Conservation (phyloP, 1,284 basidiomycete species). For the Sporisorium exsertum region DNA sequence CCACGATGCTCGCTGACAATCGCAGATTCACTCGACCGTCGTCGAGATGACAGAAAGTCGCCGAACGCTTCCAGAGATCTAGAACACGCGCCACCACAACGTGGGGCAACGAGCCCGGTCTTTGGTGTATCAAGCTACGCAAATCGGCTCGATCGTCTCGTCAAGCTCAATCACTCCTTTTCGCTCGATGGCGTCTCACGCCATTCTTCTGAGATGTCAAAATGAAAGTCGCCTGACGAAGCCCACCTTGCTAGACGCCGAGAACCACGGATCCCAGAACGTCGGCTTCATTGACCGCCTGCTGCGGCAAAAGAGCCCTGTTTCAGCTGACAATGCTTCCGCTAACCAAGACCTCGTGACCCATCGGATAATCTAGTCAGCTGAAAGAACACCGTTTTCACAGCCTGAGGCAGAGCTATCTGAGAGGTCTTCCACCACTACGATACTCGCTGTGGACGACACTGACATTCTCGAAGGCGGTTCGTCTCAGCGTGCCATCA, state of each 20-base stretch:
- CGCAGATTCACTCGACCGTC: background rate
- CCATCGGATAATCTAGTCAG: background rate
- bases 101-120: background rate
- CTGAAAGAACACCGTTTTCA: background rate
- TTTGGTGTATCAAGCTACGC: background rate
- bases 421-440: background rate
- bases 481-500: background rate
- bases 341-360: background rate
- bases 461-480: background rate
- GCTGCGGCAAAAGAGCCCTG: conserved; percentile 14
- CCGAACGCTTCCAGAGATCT: background rate
- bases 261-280: too few species aligned
- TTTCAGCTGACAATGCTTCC: background rate
- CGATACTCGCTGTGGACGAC: background rate
- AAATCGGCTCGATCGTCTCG: conserved; percentile 7
- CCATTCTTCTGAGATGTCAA: background rate
- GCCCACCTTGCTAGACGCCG: background rate
- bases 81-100: background rate
- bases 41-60: background rate
- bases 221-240: background rate
- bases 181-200: background rate
- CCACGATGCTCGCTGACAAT: background rate
- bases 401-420: background rate
- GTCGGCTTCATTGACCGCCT: background rate
- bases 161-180: background rate